Evolutionary conservation across 1,139 yeast genomes (phyloP).

Genomic region (Eremothecium gossypii): DNA sequence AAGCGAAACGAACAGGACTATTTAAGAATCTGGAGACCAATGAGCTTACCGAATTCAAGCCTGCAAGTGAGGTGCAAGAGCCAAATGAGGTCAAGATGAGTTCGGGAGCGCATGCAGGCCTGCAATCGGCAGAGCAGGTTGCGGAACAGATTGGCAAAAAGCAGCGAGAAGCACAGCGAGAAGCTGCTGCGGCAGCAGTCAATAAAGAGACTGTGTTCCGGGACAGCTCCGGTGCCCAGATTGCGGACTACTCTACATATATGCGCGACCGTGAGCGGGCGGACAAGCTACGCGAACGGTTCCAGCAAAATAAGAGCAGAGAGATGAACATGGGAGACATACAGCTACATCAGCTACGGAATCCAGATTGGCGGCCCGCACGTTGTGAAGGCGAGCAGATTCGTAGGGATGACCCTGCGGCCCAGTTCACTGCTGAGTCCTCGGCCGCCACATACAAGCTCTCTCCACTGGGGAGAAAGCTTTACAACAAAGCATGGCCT

Average conservation of each 20-base stretch:
- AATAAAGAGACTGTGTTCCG: constrained; percentile 44
- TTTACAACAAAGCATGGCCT: constrained; percentile 44
- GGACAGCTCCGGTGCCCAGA: constrained; percentile 47
- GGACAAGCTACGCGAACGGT: constrained; percentile 27
- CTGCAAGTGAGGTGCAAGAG: not conserved
- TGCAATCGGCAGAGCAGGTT: constrained; percentile 37
- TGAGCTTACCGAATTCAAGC: constrained; percentile 10
- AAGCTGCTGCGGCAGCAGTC: constrained; percentile 17
- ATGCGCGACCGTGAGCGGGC: constrained; percentile 25
- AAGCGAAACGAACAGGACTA: constrained; percentile 9
- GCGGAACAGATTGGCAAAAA: constrained; percentile 28
- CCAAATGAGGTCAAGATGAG: constrained; percentile 21
- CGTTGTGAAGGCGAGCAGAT: not conserved
- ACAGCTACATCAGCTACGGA: constrained; percentile 25
- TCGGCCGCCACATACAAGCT: constrained; percentile 7
- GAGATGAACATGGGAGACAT: constrained; percentile 39
- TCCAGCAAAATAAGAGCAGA: constrained; percentile 27
- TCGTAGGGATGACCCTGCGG: constrained; percentile 49
- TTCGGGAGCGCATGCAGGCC: constrained; percentile 38
- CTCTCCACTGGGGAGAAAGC: constrained; percentile 37
- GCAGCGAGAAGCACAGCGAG: constrained; percentile 1
- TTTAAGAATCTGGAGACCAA: constrained; percentile 22
- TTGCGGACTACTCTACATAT: constrained; percentile 35
- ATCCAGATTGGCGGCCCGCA: constrained; percentile 2
- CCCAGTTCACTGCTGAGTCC: constrained; percentile 34